A percentile compares a stretch with the other conserved stretches of the same genome.
Conservation (phyloP, 192 early-diverging fungal genomes). For the Mortierella claussenii region DNA sequence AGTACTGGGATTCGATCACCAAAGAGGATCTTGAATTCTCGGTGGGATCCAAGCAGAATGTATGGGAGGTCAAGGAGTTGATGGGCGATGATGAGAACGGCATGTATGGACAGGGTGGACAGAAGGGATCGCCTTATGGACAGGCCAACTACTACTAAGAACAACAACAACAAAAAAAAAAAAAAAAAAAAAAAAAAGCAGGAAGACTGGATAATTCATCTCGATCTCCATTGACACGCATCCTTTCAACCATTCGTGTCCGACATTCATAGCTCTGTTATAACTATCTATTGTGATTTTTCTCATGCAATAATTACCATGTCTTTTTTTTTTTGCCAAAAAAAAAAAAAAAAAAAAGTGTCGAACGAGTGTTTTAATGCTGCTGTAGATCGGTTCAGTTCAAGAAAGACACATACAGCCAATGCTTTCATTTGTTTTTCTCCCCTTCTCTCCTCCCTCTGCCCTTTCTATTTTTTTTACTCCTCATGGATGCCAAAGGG, state of each 20-base stretch:
- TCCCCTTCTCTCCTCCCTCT: too few relatives aligned
- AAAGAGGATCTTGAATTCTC: conserved; percentile 93
- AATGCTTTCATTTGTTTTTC: too few relatives aligned
- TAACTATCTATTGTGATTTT: too few relatives aligned
- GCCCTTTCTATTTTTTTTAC: conserved; percentile 9
- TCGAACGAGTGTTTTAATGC: too few relatives aligned
- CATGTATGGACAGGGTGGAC: conserved; percentile 12
- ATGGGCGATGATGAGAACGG: conserved; percentile 63
- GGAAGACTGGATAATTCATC: too few relatives aligned
- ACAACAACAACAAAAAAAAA: conserved; percentile 18
- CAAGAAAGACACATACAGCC: too few relatives aligned
- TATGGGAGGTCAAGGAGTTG: conserved; percentile 85
- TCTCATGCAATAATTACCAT: too few relatives aligned
- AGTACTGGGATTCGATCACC: conserved; percentile 94
- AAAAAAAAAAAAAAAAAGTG: not conserved
- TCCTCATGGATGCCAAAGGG: conserved; percentile 47
- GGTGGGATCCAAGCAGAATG: conserved; percentile 83
- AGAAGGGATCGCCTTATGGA: conserved; percentile 20
- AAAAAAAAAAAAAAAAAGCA: not conserved
- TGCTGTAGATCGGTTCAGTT: too few relatives aligned
- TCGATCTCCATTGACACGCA: too few relatives aligned
- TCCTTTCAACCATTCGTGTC: too few relatives aligned
- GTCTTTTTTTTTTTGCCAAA: too few relatives aligned
- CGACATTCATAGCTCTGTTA: too few relatives aligned
- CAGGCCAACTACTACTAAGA: conserved; percentile 46